These are phyloP conservation scores for Fusarium humuli DNA, from an alignment of 2,329 filamentous ascomycete genomes.

Conservation along the genomic window DNA sequence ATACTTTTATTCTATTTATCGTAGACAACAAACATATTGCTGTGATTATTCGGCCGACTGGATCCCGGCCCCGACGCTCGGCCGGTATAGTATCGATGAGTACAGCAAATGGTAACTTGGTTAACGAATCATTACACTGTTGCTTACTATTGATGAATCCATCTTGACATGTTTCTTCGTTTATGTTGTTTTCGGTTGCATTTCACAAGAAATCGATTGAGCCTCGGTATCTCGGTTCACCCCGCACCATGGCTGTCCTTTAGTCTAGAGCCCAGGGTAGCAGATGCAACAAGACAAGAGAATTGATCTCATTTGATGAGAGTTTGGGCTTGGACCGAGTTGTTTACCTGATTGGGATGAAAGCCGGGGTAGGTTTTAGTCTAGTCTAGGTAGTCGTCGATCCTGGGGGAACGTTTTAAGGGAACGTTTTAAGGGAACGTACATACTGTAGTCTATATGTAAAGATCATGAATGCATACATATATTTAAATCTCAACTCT, in stretches of 20 bases:
- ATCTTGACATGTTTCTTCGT: neutral
- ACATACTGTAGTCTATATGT: neutral
- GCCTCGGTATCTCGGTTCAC: slow-evolving; percentile 44
- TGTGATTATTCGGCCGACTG: slow-evolving; percentile 42
- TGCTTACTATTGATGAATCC: neutral
- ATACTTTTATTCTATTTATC: slow-evolving; percentile 28
- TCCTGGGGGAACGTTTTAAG: slow-evolving; percentile 1
- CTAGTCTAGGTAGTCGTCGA: slow-evolving; percentile 9
- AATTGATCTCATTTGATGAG: slow-evolving; percentile 20
- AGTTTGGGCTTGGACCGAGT: slow-evolving; percentile 19
- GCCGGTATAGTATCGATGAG: slow-evolving; percentile 14
- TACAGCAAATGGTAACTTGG: neutral
- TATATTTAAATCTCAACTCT: neutral
- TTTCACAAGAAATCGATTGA: slow-evolving; percentile 9
- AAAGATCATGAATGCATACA: slow-evolving; percentile 20
- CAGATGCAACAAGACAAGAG: neutral
- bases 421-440: neutral
- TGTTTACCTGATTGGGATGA: slow-evolving; percentile 24
- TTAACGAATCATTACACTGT: neutral
- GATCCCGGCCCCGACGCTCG: slow-evolving; percentile 35
- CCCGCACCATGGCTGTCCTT: slow-evolving; percentile 31
- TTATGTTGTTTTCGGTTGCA: neutral
- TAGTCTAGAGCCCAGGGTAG: slow-evolving; percentile 29
- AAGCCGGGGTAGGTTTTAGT: slow-evolving; percentile 19
- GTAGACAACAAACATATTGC: neutral